These are phyloP conservation scores for Nigrospora sphaerica DNA, from an alignment of 2,329 filamentous ascomycete genomes.

Conservation along the genomic window DNA sequence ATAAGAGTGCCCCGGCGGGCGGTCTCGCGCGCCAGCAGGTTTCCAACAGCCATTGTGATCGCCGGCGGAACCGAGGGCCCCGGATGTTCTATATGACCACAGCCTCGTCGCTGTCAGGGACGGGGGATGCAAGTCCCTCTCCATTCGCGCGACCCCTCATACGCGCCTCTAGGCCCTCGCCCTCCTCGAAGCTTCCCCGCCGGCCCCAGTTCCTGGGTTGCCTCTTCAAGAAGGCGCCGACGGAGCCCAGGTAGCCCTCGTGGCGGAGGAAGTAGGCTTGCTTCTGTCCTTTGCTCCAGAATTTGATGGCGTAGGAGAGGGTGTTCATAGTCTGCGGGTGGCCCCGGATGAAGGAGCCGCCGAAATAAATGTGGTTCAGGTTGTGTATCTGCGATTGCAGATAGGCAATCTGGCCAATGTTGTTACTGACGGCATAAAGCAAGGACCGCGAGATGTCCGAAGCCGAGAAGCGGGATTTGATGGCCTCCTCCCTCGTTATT, in stretches of 20 bases:
- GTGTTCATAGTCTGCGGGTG: conserved; percentile 98
- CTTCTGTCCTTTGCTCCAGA: conserved; percentile 91
- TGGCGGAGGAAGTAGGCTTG: conserved; percentile 94
- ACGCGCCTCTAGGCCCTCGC: conserved; percentile 1
- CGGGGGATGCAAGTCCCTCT: no score
- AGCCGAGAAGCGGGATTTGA: conserved; percentile 55
- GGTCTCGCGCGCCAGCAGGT: no score
- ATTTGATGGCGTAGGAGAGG: conserved; percentile 90
- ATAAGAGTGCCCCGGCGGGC: no score
- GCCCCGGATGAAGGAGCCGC: conserved; percentile 91
- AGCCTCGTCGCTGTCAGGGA: no score
- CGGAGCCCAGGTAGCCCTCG: conserved; percentile 89
- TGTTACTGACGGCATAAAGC: conserved; percentile 93
- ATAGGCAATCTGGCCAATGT: conserved; percentile 96
- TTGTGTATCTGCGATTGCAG: conserved; percentile 94
- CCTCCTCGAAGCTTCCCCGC: conserved; percentile 65
- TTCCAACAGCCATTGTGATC: no score
- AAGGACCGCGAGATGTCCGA: conserved; percentile 87
- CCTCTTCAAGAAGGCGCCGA: conserved; percentile 87
- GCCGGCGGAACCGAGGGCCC: no score
- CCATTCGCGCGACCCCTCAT: background rate
- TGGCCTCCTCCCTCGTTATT: conserved; percentile 15
- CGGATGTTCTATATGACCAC: no score
- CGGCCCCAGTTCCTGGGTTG: conserved; percentile 90
- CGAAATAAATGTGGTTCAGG: conserved; percentile 91